phyloP scores from a whole-genome alignment of 2,329 filamentous ascomycete species.

The Ophiostoma angusticollis region DNA sequence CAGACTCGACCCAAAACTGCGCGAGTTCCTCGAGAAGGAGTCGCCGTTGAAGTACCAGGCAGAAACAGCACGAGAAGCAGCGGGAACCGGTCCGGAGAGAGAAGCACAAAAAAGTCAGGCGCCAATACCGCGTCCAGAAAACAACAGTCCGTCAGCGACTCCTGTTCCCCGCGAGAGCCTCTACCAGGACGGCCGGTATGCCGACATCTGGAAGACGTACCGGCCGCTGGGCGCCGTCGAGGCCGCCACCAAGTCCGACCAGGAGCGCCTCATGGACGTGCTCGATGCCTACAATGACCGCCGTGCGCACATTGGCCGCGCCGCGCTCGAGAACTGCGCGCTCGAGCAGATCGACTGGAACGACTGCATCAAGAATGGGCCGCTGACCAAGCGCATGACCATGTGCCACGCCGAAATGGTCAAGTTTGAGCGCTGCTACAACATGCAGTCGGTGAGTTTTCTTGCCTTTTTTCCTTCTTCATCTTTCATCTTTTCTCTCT shows the following conservation, averaged over 20 bases:
- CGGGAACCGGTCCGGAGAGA: constrained; percentile 5
- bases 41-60: constrained; percentile 48
- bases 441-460: constrained; percentile 62
- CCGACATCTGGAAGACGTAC: constrained; percentile 90
- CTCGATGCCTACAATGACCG: constrained; percentile 76
- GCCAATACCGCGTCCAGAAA: constrained; percentile 7
- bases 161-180: constrained; percentile 37
- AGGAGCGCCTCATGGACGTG: constrained; percentile 69
- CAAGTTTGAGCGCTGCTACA: constrained; percentile 76
- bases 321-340: constrained; percentile 87
- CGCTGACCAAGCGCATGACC: constrained; percentile 54
- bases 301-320: constrained; percentile 61
- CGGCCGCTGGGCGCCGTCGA: constrained; percentile 58
- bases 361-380: constrained; percentile 66
- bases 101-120: constrained; percentile 13
- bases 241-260: constrained; percentile 55
- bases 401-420: constrained; percentile 70
- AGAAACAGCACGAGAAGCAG: constrained; percentile 13
- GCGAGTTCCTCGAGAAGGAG: constrained; percentile 75
- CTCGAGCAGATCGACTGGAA: constrained; percentile 73
- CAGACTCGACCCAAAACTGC: constrained; percentile 70
- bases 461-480: background rate
- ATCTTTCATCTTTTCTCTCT: background rate
- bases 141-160: background rate
- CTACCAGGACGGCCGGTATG: constrained; percentile 52